Base-by-base conservation (phyloP, 805 yeast species). In the Kuraishia hungarica region DNA sequence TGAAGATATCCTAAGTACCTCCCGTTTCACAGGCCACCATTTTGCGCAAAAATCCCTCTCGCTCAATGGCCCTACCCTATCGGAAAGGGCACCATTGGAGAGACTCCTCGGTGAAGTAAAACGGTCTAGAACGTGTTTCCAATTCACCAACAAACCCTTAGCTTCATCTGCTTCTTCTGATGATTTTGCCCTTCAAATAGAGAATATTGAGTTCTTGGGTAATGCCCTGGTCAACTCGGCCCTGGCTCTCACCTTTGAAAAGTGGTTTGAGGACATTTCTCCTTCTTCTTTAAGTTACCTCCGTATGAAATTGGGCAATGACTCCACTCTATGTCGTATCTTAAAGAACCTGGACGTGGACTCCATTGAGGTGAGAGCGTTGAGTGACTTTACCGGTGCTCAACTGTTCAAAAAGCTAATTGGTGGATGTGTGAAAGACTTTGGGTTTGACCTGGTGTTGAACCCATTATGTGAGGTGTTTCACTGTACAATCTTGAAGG, bases 401-500 rank as follows among this genome's bases (percentile, higher is more conserved):
- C 75, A 81, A 53, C 69, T 87, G 2, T 70, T 87, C 51, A 77
- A 77, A 60, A 79, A 83, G 46, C 64, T 86, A 24, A 64, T 87
- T 21, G 96, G 94, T 1, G 84, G 86, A 10, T 79, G 89, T 57
- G 77, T 86, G 43, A 84, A 82, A 58, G 96, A 89, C 67, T 89
- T 84, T 71, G 96, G 96, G 1, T 89, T 89, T 65, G 91, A 89
- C 62, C 65, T 77, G 2, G 75, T 84, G n/a, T 70, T 87, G 56
- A 76, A 76, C 56, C 84, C 87, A 2, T 67, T 89, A 26, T 79
- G 88, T 58, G 93, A 87, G 60, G 76, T 87, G 1, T 80, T 86
- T 61, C 86, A 84, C 64, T 83, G 79, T 54, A 69, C 80, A 28
- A 74, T 87, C 5, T 64, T 83, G 47, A 74, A 74, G 49, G 90